Percentiles rank a stretch among this genome's conserved stretches.
phyloP scores from a whole-genome alignment of 805 yeast species.

The Saitoella complicata region DNA sequence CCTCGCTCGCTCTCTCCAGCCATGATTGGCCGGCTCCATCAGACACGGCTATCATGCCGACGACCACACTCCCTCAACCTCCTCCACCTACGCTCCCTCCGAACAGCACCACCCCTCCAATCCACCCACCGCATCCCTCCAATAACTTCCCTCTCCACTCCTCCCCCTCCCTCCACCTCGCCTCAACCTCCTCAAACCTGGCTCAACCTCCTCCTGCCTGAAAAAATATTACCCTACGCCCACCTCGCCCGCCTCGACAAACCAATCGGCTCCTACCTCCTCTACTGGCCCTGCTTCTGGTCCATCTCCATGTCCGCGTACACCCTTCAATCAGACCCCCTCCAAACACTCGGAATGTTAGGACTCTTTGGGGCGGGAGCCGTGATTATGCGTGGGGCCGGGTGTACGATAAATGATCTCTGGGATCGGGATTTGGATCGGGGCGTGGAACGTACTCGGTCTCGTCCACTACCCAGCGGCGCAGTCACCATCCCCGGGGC shows the following conservation, averaged over 20 bases:
- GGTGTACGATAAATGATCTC: slow-evolving; percentile 88
- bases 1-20: no score
- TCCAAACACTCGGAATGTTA: slow-evolving; percentile 44
- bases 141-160: no score
- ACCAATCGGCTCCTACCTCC: slow-evolving; percentile 86
- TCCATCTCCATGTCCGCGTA: slow-evolving; percentile 81
- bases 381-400: slow-evolving; percentile 89
- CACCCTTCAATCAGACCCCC: slow-evolving; percentile 31
- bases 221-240: slow-evolving; percentile 70
- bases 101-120: no score
- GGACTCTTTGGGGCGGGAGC: slow-evolving; percentile 72
- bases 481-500: no score
- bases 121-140: no score
- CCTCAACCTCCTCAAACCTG: not conserved
- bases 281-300: slow-evolving; percentile 82
- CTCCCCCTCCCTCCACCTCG: not conserved
- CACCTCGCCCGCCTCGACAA: slow-evolving; percentile 82
- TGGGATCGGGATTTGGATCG: slow-evolving; percentile 69
- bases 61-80: no score
- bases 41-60: no score
- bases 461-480: no score
- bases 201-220: slow-evolving; percentile 35
- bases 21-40: no score
- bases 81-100: no score
- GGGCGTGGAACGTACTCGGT: slow-evolving; percentile 68